Evolutionary conservation across 805 yeast genomes (phyloP), one percentile per base, ranked within the genome.

Genomic region (Wickerhamiella dianesei): DNA sequence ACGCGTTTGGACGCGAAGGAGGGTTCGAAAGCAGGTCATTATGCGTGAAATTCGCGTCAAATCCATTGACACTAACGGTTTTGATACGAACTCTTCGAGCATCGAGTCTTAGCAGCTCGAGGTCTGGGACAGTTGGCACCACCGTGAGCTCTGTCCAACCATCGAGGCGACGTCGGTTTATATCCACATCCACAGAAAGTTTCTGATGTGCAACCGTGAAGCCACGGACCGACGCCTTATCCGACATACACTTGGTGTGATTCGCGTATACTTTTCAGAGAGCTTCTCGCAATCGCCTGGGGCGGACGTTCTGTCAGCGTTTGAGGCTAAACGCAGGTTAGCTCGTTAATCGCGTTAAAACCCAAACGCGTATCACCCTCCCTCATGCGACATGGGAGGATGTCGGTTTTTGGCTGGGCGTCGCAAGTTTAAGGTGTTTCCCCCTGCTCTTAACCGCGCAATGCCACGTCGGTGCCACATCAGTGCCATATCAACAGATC

Each of bases 91-190:
- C 55, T 40, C 84, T 85, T 45, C 95, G 75, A 49, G 94, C 84
- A 61, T 92, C 97, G 44, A 92, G 67, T 45, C 75, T 74, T 21
- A 92, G 67, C 9, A 67, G 66, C 48, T 74, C 75, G 41, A 89
- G 65, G 1, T 68, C 57, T 18, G 78, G 66, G 44, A 78, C 75
- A 14, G 76, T 66, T 0, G 98, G 96, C 16, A 83, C 70, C 2
- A 88, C 69, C 1, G 92, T 81, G 29, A 92, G 65, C 58, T 88
- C 96, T 0, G 96, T 86, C 53, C 75, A 72, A 14, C 97, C 98
- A 0, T 58, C 59, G 4, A 87, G 65, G 18, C 66, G 57, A 51
- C 74, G 71, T 16, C 70, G 67, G n/a, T 77, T 72, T 40, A 88
- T 66, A 60, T 87, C 94, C 3, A 89, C 76, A 59, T 88, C 95